phyloP scores from a whole-genome alignment of 2,329 filamentous ascomycete genomes.

The Aureobasidium sp. region DNA sequence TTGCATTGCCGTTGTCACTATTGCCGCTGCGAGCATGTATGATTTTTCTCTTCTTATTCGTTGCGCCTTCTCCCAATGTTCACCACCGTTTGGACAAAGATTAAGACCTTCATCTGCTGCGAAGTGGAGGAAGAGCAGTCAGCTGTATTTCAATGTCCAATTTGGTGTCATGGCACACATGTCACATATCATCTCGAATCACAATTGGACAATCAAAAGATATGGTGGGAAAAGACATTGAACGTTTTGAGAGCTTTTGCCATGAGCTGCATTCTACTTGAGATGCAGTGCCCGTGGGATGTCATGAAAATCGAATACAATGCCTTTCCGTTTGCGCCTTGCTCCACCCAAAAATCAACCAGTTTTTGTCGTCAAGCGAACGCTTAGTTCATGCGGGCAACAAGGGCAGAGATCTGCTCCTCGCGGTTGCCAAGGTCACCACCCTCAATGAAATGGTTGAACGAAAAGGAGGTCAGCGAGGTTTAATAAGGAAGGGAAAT shows the following conservation, averaged over 20 bases:
- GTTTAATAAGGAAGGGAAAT: not conserved
- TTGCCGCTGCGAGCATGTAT: no score
- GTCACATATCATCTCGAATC: not conserved
- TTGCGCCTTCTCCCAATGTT: not conserved
- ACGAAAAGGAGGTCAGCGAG: not conserved
- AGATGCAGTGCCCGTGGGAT: slow-evolving; percentile 9
- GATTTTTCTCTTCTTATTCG: not conserved
- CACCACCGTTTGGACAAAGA: not conserved
- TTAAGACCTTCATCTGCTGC: not conserved
- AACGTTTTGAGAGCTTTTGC: slow-evolving; percentile 17
- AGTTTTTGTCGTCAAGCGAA: not conserved
- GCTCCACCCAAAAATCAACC: slow-evolving; percentile 12
- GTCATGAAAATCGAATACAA: slow-evolving; percentile 12
- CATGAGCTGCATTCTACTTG: slow-evolving; percentile 15
- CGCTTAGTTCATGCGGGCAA: slow-evolving; percentile 95
- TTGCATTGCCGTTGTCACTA: no score
- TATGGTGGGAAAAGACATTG: slow-evolving; percentile 15
- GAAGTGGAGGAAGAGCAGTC: not conserved
- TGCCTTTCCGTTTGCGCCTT: slow-evolving; percentile 16
- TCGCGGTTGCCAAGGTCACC: slow-evolving; percentile 98
- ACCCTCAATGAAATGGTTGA: slow-evolving; percentile 59
- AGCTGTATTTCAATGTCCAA: not conserved
- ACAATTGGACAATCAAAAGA: not conserved
- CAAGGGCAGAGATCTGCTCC: slow-evolving; percentile 92
- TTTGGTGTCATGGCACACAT: not conserved